Conservation (phyloP, 257 asterid species). For the Cordia subcordata region DNA sequence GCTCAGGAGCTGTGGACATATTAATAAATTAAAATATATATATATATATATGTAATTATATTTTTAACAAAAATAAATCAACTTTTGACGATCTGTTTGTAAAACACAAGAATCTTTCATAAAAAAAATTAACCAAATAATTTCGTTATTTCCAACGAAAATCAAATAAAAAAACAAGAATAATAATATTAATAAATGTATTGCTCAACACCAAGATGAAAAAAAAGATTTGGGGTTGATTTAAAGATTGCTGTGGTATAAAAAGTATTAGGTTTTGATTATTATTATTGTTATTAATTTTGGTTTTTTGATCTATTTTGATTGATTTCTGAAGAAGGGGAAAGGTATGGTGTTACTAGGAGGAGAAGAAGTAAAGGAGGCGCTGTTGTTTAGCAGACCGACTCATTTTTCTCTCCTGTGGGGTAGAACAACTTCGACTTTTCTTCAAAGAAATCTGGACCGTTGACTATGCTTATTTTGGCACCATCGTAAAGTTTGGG, state of each 20-base stretch:
- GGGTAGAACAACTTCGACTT: background rate
- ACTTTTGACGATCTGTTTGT: background rate
- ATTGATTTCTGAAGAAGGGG: background rate
- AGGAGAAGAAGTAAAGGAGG: background rate
- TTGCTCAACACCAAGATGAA: too few species aligned
- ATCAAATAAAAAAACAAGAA: too few species aligned
- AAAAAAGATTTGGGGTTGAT: background rate
- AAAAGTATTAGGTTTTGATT: too few species aligned
- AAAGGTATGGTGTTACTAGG: background rate
- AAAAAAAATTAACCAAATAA: too few species aligned
- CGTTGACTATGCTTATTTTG: background rate
- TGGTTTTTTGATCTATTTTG: too few species aligned
- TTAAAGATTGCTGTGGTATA: background rate
- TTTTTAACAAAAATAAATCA: background rate
- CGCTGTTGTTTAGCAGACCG: background rate
- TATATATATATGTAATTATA: too few species aligned
- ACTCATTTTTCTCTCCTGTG: background rate
- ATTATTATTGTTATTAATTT: too few species aligned
- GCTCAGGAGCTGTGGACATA: constrained; percentile 50
- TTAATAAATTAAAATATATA: background rate
- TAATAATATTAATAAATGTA: too few species aligned
- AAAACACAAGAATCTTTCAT: background rate
- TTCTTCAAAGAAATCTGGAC: background rate
- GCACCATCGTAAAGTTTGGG: background rate
- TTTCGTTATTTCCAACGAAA: background rate